A percentile compares a stretch with the other conserved stretches of the same genome.
These are phyloP conservation scores for Aspergillus arachidicola DNA, from an alignment of 2,329 filamentous ascomycete species.

Conservation along the genomic window DNA sequence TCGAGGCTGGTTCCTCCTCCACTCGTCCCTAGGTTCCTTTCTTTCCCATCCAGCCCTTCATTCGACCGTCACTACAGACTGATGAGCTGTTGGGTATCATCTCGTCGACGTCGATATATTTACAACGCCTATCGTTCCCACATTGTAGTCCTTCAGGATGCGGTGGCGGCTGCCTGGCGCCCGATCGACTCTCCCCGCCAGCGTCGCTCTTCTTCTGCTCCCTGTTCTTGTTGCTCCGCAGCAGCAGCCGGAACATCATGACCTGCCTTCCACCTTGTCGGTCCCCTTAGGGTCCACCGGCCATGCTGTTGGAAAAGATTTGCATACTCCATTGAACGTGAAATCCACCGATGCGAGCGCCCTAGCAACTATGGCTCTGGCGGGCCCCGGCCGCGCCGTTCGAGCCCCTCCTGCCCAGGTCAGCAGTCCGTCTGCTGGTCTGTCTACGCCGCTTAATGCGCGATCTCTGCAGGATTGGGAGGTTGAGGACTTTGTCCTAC, in stretches of 20 bases:
- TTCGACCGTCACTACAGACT: not conserved
- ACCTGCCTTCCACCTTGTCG: constrained; percentile 31
- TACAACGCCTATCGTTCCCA: constrained; percentile 6
- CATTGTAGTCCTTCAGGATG: constrained; percentile 55
- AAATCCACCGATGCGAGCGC: constrained; percentile 77
- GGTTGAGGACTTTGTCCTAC: constrained; percentile 99
- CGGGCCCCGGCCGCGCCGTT: constrained; percentile 72
- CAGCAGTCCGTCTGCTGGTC: constrained; percentile 64
- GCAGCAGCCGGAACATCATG: constrained; percentile 53
- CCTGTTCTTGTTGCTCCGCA: constrained; percentile 67
- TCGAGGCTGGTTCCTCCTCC: not conserved
- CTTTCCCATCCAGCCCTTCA: not conserved
- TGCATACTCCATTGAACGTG: constrained; percentile 33
- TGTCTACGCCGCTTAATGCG: constrained; percentile 86
- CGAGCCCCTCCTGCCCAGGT: constrained; percentile 85
- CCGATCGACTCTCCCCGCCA: constrained; percentile 56
- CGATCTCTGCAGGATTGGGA: constrained; percentile 99
- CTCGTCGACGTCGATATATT: constrained; percentile 6
- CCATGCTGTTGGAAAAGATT: constrained; percentile 22
- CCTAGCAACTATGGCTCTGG: constrained; percentile 97
- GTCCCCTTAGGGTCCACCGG: constrained; percentile 29
- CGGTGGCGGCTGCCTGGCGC: constrained; percentile 66
- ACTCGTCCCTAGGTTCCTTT: not conserved
- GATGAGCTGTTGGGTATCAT: constrained; percentile 13
- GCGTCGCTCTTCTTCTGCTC: constrained; percentile 61